Evolutionary conservation across 2,329 filamentous ascomycete genomes (phyloP), one percentile per base, ranked within the genome.

Genomic region (Pyricularia pennisetigena): DNA sequence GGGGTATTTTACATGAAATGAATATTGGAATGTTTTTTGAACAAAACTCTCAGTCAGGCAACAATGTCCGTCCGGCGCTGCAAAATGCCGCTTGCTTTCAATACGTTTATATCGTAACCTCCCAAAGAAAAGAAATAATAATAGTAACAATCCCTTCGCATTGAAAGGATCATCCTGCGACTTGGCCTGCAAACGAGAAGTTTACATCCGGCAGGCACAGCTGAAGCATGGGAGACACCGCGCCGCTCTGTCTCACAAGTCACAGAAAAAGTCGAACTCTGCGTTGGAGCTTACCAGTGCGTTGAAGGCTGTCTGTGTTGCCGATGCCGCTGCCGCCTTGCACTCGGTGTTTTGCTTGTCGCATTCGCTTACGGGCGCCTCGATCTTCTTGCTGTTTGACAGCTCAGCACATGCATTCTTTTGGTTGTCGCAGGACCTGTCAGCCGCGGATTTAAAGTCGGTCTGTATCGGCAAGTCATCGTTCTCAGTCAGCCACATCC

Each of bases 211-310:
- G 35, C 16, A 54, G 16, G 16, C 16, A 9, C n/a, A 8, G 2
- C 3, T 35, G 20, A 54, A 54, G 41, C 7, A 54, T 54, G n/a
- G 41, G 41, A 54, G 41, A 54, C 41, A 54, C 5, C 41, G 5
- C 41, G 6, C 20, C 20, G 23, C 26, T 23, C 9, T 24, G 26
- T 20, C 57, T 76, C 71, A 79, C 65, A 77, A 63, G 41, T 82
- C 80, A 72, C 82, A 84, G 69, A 82, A 82, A 70, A 80, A 79
- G 68, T 83, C 79, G 70, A 82, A 82, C 26, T 82, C 74, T 32
- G 76, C 77, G 67, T 79, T 78, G 8, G 79, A 78, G 68, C 77
- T 80, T 35, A 78, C 76, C 57, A 82, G 72, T 16, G 72, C 71
- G 5, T 72, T 69, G 54, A 74, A 78, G 20, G 73, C 73, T n/a